A percentile compares a stretch with the other conserved stretches of the same genome.
These are phyloP conservation scores for Rhodotorula sp. DNA, from an alignment of 1,284 basidiomycete genomes.

Conservation along the genomic window DNA sequence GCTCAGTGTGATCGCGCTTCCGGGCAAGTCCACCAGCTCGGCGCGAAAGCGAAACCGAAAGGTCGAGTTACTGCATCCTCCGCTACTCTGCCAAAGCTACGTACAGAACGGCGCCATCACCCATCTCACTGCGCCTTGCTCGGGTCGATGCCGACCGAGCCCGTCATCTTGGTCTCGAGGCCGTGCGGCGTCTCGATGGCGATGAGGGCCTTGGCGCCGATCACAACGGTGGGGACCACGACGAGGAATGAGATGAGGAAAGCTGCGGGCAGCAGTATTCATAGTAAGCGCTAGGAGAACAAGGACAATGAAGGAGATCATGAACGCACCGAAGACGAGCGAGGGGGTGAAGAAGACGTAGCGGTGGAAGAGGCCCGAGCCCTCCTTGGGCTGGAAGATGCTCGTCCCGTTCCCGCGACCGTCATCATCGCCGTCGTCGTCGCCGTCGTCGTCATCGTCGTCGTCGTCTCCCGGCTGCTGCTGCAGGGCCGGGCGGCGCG, in stretches of 20 bases:
- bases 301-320: too few species aligned
- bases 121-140: conserved; percentile 17
- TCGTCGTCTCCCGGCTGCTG: not conserved
- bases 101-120: not conserved
- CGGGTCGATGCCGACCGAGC: conserved; percentile 33
- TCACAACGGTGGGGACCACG: conserved; percentile 31
- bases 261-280: conserved; percentile 11
- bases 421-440: not conserved
- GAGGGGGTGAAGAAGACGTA: conserved; percentile 39
- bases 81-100: not conserved
- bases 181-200: conserved; percentile 35
- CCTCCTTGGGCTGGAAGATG: conserved; percentile 31
- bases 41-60: not conserved
- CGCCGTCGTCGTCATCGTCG: not conserved
- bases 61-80: not conserved
- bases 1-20: too few species aligned
- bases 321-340: conserved; percentile 30
- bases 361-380: conserved; percentile 31
- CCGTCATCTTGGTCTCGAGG: conserved; percentile 40
- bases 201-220: conserved; percentile 25
- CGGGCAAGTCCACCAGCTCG: not conserved
- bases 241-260: conserved; percentile 34
- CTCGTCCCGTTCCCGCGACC: conserved; percentile 29
- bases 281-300: not conserved
- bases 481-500: not conserved